These are phyloP conservation scores for Thecaphora thlaspeos DNA, from an alignment of 1,284 basidiomycete species.

Conservation along the genomic window DNA sequence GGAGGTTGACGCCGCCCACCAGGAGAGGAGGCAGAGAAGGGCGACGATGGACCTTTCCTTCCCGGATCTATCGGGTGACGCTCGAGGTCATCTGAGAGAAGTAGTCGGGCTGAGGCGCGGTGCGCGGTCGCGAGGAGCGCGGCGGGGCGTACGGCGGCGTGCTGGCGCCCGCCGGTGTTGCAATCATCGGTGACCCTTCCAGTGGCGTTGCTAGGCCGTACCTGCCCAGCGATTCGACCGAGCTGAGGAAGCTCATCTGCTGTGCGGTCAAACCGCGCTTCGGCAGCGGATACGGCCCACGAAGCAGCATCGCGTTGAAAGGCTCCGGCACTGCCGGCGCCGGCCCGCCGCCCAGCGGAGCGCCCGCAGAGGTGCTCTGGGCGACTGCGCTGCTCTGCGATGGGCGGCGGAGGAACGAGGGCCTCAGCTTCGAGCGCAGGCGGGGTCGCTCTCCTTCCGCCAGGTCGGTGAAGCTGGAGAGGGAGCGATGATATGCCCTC, in stretches of 20 bases:
- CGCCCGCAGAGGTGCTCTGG: constrained; percentile 15
- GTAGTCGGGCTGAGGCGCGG: neutral
- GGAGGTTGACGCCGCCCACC: neutral
- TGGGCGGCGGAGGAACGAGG: neutral
- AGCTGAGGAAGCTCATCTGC: constrained; percentile 31
- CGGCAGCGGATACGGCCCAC: constrained; percentile 27
- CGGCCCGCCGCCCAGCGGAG: too few relatives aligned
- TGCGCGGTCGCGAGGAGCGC: neutral
- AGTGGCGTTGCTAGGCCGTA: constrained; percentile 16
- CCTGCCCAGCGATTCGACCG: constrained; percentile 29
- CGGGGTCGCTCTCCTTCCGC: too few relatives aligned
- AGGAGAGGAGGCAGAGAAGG: neutral
- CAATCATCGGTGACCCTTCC: too few relatives aligned
- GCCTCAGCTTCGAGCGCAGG: neutral
- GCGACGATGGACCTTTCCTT: neutral
- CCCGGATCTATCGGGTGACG: too few relatives aligned
- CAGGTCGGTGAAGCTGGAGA: too few relatives aligned
- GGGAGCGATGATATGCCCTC: neutral
- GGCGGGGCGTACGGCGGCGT: neutral
- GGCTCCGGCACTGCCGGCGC: constrained; percentile 16
- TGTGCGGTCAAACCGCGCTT: constrained; percentile 22
- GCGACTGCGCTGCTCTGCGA: constrained; percentile 11
- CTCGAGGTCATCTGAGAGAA: neutral
- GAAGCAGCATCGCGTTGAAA: constrained; percentile 24
- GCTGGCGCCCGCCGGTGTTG: too few relatives aligned